A percentile compares a stretch with the other conserved stretches of the same genome.
Evolutionary conservation across 805 yeast genomes (phyloP).

Genomic region (Candida broadrunensis): DNA sequence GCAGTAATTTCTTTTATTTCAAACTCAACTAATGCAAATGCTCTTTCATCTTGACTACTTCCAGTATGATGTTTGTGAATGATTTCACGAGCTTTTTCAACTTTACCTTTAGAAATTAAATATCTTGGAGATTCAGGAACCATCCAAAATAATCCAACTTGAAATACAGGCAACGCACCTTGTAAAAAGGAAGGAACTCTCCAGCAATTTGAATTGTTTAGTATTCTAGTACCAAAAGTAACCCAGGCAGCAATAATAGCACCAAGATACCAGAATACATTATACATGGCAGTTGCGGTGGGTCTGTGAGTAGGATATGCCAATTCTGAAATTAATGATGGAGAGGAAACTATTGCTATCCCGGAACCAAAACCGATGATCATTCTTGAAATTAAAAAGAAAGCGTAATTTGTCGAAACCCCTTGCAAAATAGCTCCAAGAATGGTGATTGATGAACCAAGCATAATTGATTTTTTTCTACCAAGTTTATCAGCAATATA

Average conservation of each 20-base stretch:
- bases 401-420: constrained; percentile 28
- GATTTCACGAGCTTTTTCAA: constrained; percentile 41
- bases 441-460: constrained; percentile 23
- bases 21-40: constrained; percentile 26
- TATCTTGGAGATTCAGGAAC: constrained; percentile 53
- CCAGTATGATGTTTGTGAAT: constrained; percentile 42
- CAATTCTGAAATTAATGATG: constrained; percentile 48
- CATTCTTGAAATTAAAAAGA: constrained; percentile 45
- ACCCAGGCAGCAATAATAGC: constrained; percentile 52
- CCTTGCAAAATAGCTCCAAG: constrained; percentile 40
- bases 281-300: constrained; percentile 41
- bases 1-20: constrained; percentile 38
- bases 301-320: constrained; percentile 46
- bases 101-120: constrained; percentile 37
- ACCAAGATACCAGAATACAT: constrained; percentile 52
- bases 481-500: constrained; percentile 35
- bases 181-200: constrained; percentile 54
- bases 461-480: constrained; percentile 27
- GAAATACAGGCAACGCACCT: constrained; percentile 45
- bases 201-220: constrained; percentile 42
- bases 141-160: constrained; percentile 28
- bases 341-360: constrained; percentile 41
- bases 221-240: constrained; percentile 43
- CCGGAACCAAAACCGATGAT: constrained; percentile 46
- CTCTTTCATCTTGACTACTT: constrained; percentile 22